Base-by-base conservation (phyloP, 2,329 filamentous ascomycete species). In the Ophiocordyceps robertsii region DNA sequence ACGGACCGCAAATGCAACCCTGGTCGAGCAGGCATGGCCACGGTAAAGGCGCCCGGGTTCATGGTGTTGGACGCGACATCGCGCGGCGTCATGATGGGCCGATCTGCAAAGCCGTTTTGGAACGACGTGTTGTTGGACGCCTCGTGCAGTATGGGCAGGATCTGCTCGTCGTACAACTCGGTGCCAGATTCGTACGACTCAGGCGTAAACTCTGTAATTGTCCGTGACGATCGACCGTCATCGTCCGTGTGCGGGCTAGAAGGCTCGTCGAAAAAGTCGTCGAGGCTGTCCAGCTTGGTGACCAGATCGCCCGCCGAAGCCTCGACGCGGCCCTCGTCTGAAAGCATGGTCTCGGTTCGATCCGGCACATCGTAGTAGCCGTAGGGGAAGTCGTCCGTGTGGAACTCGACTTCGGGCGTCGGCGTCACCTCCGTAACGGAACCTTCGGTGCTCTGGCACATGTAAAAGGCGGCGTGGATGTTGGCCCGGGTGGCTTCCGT, bases 391-490 rank as follows among this genome's bases (percentile, higher is more conserved):
- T 96, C 89, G 47, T 98, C 93, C 3, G 80, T 75, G 51, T 93
- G 84, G 63, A 98, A 96, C 55, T 94, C 89, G 27, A 98, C 80
- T 38, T 95, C 89, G 1, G 87, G 83, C 0, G 87, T 92, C 4
- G 80, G 75, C 1, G 77, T 73, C 5, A 77, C 69, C 43, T 84
- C 76, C 8, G 72, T 65, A 29, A 67, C 55, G 11, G 67, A 66
- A 14, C 75, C 75, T 49, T 80, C 72, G 4, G 75, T 70, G 47
- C 77, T 82, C 42, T 86, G 83, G 55, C 89, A 95, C 49, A 89
- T 94, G 62, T 95, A 95, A 62, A 95, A 96, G 1, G 92, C 89
- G 0, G 89, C 87, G 58, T 96, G 90, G 3, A 98, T 92, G 53
- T 98, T 98, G 44, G 82, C 77, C 44, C 92, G 76, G 4, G 92